Percentiles rank a stretch among this genome's conserved stretches.
Conservation (phyloP, 305 asterid species). For the Fraxinus velutina region DNA sequence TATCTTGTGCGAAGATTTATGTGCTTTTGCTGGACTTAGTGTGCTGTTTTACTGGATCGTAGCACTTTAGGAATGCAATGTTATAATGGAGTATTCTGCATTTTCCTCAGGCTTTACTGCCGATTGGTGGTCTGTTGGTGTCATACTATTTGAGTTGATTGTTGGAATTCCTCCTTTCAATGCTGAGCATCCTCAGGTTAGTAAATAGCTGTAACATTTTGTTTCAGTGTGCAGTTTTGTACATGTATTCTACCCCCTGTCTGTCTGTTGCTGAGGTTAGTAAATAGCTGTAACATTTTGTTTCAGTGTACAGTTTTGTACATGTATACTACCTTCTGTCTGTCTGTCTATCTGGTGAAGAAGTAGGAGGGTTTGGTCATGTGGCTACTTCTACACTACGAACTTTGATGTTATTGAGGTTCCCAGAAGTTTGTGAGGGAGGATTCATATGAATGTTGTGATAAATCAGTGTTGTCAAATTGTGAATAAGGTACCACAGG, state of each 20-base stretch:
- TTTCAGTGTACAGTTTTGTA: not conserved
- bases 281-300: conserved; percentile 17
- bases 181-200: conserved; percentile 99
- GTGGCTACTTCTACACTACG: not conserved
- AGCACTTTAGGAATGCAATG: not conserved
- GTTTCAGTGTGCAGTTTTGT: not conserved
- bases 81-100: conserved; percentile 23
- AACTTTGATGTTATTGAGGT: not conserved
- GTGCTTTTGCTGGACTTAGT: not conserved
- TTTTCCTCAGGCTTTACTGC: conserved; percentile 77
- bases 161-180: conserved; percentile 99
- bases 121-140: conserved; percentile 99
- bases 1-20: not conserved
- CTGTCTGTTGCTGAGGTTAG: conserved; percentile 42
- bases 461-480: not conserved
- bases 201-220: conserved; percentile 18
- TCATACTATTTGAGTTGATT: conserved; percentile 89
- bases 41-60: conserved; percentile 6
- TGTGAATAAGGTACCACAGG: not conserved
- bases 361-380: not conserved
- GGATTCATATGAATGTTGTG: not conserved
- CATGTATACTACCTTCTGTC: not conserved
- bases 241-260: not conserved
- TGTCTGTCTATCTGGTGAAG: not conserved
- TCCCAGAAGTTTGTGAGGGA: not conserved